Conservation (phyloP, 106 monocot genomes). For the Alisma plantagoaquatica region DNA sequence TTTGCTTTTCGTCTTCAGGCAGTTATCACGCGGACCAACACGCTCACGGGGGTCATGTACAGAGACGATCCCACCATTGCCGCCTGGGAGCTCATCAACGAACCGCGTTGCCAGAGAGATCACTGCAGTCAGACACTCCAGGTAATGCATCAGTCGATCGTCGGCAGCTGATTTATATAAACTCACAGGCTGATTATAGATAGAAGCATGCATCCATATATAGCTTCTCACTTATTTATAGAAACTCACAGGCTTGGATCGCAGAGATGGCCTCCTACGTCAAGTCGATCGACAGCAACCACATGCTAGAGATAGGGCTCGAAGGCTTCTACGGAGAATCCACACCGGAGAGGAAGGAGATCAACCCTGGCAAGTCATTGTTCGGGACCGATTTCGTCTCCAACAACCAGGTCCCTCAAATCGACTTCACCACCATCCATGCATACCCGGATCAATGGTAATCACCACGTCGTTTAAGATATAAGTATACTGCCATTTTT, state of each 20-base stretch:
- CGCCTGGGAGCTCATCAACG: conserved; percentile 98
- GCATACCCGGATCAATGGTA: conserved; percentile 96
- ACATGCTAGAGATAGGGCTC: conserved; percentile 73
- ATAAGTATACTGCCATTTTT: no score
- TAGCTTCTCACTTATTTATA: no score
- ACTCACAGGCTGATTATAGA: no score
- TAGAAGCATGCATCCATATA: no score
- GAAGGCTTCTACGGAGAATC: conserved; percentile 80
- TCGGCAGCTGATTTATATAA: no score
- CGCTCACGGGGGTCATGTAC: conserved; percentile 65
- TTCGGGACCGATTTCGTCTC: conserved; percentile 85
- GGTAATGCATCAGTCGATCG: no score
- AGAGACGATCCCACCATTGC: conserved; percentile 88
- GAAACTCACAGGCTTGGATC: conserved; percentile 77
- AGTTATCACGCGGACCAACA: conserved; percentile 68
- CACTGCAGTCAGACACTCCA: no score
- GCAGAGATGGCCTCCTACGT: conserved; percentile 74
- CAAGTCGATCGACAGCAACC: conserved; percentile 67
- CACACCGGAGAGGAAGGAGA: conserved; percentile 35
- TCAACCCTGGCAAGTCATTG: conserved; percentile 57
- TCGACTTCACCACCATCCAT: conserved; percentile 95
- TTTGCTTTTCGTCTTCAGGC: conserved; percentile 45
- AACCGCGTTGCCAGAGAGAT: conserved; percentile 90
- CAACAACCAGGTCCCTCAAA: conserved; percentile 50
- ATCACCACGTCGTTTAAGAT: neutral